These are phyloP conservation scores for Radiomyces spectabilis DNA, from an alignment of 192 early-diverging fungal genomes.

Conservation along the genomic window DNA sequence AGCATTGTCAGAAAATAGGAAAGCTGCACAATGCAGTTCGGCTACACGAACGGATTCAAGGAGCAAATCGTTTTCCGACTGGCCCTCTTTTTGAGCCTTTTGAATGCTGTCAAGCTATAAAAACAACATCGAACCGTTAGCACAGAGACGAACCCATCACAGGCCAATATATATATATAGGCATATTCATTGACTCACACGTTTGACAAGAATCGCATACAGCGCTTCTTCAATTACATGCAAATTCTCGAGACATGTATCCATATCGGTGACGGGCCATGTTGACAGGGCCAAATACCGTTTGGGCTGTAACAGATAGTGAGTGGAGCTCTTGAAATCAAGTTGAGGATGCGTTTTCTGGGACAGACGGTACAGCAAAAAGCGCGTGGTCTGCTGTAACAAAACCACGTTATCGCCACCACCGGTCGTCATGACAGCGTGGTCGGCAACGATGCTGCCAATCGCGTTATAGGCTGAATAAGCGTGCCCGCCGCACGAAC, in stretches of 20 bases:
- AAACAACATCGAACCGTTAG: neutral
- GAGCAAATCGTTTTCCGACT: conserved; percentile 18
- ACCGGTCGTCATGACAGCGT: conserved; percentile 53
- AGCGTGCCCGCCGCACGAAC: conserved; percentile 59
- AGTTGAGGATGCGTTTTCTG: conserved; percentile 15
- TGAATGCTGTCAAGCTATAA: conserved; percentile 16
- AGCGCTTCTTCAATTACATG: conserved; percentile 6
- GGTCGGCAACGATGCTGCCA: conserved; percentile 46
- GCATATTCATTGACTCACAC: too few species aligned
- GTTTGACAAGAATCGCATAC: conserved; percentile 9
- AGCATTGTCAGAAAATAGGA: conserved; percentile 13
- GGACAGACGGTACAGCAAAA: conserved; percentile 21
- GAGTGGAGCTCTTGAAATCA: conserved; percentile 11
- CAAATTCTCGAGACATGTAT: conserved; percentile 9
- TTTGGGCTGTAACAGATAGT: conserved; percentile 7
- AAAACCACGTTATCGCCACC: conserved; percentile 42
- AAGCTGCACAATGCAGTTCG: conserved; percentile 22
- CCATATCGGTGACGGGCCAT: conserved; percentile 3
- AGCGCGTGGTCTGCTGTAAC: conserved; percentile 44
- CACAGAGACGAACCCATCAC: too few species aligned
- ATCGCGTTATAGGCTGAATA: conserved; percentile 63
- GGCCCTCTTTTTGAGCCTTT: conserved; percentile 4
- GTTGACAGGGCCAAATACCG: neutral
- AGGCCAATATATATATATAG: too few species aligned
- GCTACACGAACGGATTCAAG: conserved; percentile 20